Base-by-base conservation (phyloP, 2,329 filamentous ascomycete species). In the Penicillium verrucosum region DNA sequence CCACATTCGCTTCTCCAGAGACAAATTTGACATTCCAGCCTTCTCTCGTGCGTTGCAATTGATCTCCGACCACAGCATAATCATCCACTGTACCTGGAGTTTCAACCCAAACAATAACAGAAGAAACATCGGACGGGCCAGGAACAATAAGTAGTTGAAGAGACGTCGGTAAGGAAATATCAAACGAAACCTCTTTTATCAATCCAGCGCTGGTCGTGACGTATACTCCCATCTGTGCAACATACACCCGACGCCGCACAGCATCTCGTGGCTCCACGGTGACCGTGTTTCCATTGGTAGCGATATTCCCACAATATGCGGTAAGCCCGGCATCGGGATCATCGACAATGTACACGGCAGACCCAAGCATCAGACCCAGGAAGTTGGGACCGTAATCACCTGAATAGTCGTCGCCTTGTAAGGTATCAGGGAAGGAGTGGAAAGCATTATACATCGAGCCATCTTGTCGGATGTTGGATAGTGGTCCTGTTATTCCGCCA, bases 381-480 rank as follows among this genome's bases (percentile, higher is more conserved):
- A 85, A 83, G 2, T 78, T 80, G 0, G 77, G 78, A 0, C 83
- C 83, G 54, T 85, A 85, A 65, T 86, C 84, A 1, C 83, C 82
- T 9, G 76, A 81, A 59, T 81, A 82, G 0, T 75, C 77, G 60
- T 86, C 83, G 80, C 83, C 85, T 23, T 72, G 73, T 30, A 85
- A 70, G 0, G 80, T 80, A 36, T 84, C 78, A 0, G 83, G 82
- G 64, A 74, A 85, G 0, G 81, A 81, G 66, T 86, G 83, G 65
- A 86, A 85, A 0, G 81, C 80, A 1, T 80, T 80, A 10, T 80
- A 76, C 0, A 79, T 79, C 56, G 82, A 85, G 0, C 83, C 83
- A 1, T 80, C 81, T 21, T 74, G 60, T 58, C 83, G 77, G 62
- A 86, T 83, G 65, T 82, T 85, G 4, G 56, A 76, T 79, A 48